Base-by-base conservation (phyloP, 805 yeast genomes). In the Wickerhamomyces queroliae region DNA sequence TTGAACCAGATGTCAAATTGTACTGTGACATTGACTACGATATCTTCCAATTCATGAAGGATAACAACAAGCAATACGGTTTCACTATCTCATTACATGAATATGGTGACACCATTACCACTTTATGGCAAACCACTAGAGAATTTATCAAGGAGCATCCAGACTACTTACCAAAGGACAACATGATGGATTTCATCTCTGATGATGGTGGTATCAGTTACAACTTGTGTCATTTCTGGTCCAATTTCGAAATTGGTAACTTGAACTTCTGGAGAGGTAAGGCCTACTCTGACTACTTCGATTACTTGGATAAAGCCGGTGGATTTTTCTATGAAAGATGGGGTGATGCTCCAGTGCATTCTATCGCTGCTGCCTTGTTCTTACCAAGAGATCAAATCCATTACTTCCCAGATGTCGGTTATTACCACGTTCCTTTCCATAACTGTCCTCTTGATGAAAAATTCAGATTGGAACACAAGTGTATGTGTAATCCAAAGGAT, bases 301-400 rank as follows among this genome's bases (percentile, higher is more conserved):
- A 82, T 15, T 65, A 62, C 56, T 66, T 85, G 39, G 95, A 85
- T 58, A 49, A 64, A 42, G 59, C 74, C 2, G 95, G 95, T 47
- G 95, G 95, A 1, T 85, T 85, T 62, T 85, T 76, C 61, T 83
- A 84, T 57, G 93, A 86, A 64, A 70, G 96, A 50, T 87, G 95
- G 95, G 95, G 96, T 33, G 96, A 87, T 62, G 95, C 95, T 2
- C 95, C 95, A 11, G 76, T 86, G 10, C 95, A 85, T 62, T 77
- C 95, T 1, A 73, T 86, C 39, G 93, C 85, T 19, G 84, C 82
- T 8, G 59, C 88, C 1, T 58, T 83, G 36, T 74, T 83, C 55
- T 59, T 80, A 37, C 73, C 76, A 46, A 69, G 68, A 50, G 64
- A 69, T 24, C 72, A 82, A 53, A 49, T 86, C 23, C 89, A 83